Evolutionary conservation across 2,329 filamentous ascomycete species (phyloP), one percentile per base, ranked within the genome.

Genomic region (Curvularia sp.): DNA sequence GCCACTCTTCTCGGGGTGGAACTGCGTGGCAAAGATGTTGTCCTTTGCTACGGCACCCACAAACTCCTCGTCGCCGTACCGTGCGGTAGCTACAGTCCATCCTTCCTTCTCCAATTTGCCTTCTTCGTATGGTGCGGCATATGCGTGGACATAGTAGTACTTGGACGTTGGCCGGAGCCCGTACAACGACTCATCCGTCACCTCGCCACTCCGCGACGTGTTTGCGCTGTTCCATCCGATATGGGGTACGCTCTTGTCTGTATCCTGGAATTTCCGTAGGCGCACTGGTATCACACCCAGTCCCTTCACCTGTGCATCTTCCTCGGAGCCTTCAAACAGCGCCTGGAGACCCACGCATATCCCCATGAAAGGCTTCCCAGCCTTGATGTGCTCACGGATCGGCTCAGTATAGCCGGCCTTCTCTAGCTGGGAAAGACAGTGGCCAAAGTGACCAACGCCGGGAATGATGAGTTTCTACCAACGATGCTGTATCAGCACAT

Each of bases 61-160:
- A 73, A 99, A 99, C 36, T 90, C 89, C 80, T 99, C 93, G 13
- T 85, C 81, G 30, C 93, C 93, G 77, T 99, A 99, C 15, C 86
- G 88, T 18, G 89, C 93, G 2, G 91, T 96, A 1, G 95, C 95
- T n/a, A 98, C 90, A 8, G 87, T 87, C 94, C 95, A 99, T 25
- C 94, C 95, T 32, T 90, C 84, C 54, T 82, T 82, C 78, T 97
- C 93, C 12, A 97, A 83, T 64, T 89, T 83, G 34, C 90, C 91
- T 45, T 85, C 79, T 51, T 80, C 79, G 76, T 97, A 97, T 3
- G 89, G 89, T 25, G 87, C 89, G 57, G 93, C 93, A 79, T 95
- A 99, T 2, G 92, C 93, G 82, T 99, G 95, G 55, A 99, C 94
- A 74, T 99, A 99, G 81, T 99, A 99, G 82, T 99, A 99, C 78